Conservation (phyloP, 176 grass and related monocot genomes). For the Zea mays region DNA sequence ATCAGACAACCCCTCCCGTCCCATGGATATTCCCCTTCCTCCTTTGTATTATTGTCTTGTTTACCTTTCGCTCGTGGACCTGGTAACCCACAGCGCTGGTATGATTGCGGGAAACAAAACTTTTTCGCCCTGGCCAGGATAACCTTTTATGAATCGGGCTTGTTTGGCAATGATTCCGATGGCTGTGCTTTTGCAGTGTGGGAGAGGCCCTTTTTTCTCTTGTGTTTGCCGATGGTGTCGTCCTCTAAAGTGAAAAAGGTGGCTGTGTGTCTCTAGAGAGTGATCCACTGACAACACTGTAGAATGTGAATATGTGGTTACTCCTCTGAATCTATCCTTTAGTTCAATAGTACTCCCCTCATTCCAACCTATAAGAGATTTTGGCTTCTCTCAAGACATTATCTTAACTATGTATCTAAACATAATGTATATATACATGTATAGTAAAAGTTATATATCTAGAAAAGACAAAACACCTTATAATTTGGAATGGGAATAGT, state of each 20-base stretch:
- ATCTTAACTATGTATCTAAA: background rate
- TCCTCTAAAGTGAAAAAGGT: constrained; percentile 31
- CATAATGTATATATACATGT: background rate
- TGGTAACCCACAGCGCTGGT: constrained; percentile 37
- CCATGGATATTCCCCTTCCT: constrained; percentile 49
- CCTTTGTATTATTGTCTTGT: constrained; percentile 61
- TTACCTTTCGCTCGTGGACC: constrained; percentile 53
- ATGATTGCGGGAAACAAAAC: constrained; percentile 52
- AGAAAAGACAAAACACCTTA: too few species aligned
- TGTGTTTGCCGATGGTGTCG: constrained; percentile 36
- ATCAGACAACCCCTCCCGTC: constrained; percentile 33
- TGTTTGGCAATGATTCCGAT: constrained; percentile 48
- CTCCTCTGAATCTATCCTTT: constrained; percentile 7
- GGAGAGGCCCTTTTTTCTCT: constrained; percentile 45
- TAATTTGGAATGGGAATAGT: background rate
- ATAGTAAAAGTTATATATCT: background rate
- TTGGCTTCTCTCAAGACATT: background rate
- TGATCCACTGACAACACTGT: constrained; percentile 21
- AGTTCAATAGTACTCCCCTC: background rate
- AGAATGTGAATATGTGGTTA: constrained; percentile 8
- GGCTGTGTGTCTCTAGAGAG: constrained; percentile 9
- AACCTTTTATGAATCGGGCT: constrained; percentile 51
- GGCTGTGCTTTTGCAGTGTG: constrained; percentile 31
- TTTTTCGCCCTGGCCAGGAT: constrained; percentile 52
- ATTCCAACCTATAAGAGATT: background rate